Conservation (phyloP, 176 grass and related monocot genomes). For the Oropetium thomaeum region DNA sequence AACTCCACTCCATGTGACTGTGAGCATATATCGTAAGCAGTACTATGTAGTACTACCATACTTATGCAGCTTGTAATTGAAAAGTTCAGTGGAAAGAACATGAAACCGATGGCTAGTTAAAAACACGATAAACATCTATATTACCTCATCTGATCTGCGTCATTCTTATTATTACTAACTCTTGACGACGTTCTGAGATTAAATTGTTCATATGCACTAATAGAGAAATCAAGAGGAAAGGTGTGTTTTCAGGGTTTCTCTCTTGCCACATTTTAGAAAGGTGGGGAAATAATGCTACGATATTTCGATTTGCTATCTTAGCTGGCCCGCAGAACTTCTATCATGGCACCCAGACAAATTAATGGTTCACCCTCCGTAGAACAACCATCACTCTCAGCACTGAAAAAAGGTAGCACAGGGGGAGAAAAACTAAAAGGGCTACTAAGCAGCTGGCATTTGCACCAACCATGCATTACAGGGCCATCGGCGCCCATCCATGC, state of each 20-base stretch:
- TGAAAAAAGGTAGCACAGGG: background rate
- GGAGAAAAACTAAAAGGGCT: too few relatives aligned
- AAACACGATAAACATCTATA: background rate
- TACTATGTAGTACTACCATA: too few relatives aligned
- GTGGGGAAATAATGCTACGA: background rate
- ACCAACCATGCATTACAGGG: constrained; percentile 15
- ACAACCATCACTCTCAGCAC: background rate
- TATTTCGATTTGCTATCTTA: background rate
- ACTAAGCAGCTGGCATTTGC: constrained; percentile 31
- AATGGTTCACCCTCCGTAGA: constrained; percentile 29
- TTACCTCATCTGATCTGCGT: background rate
- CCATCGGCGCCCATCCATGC: background rate
- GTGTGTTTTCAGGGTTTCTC: background rate
- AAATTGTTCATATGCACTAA: background rate
- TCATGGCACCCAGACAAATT: constrained; percentile 17
- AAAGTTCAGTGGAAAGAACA: background rate
- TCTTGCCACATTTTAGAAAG: background rate
- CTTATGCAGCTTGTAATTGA: too few relatives aligned
- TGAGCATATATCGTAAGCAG: too few relatives aligned
- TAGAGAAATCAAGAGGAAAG: background rate
- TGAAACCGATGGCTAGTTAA: background rate
- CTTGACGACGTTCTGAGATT: too few relatives aligned
- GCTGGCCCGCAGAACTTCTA: background rate
- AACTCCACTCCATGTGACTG: too few relatives aligned
- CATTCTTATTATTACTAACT: background rate